Base-by-base conservation (phyloP, 2,329 filamentous ascomycete genomes). In the Coniochaeta sp. region DNA sequence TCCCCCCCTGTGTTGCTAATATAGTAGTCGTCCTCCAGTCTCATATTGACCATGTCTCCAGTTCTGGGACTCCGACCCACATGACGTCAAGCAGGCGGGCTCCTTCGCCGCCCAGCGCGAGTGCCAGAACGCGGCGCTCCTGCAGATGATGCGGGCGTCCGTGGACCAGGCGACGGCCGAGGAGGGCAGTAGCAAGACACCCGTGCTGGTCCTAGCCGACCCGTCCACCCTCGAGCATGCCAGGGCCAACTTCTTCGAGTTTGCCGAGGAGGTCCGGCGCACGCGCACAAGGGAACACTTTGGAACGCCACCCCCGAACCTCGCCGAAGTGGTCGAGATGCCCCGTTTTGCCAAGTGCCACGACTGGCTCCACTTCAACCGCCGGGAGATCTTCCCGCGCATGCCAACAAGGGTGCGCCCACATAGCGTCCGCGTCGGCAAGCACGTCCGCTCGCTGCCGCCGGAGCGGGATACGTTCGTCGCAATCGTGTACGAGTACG, bases 291-390 rank as follows among this genome's bases (percentile, higher is more conserved):
- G n/a, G 22, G 47, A 28, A n/a, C n/a, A n/a, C n/a, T n/a, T n/a
- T n/a, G n/a, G n/a, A n/a, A n/a, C n/a, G n/a, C n/a, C n/a, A n/a
- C n/a, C n/a, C n/a, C n/a, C n/a, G n/a, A n/a, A n/a, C n/a, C n/a
- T n/a, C n/a, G 16, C 19, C 11, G 50, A 43, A 24, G 47, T 8
- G 17, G 6, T 36, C 33, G 26, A 9, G 26, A 33, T 31, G 26
- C 58, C 58, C 8, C 50, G 58, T 6, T 38, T 59, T 31, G 34
- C 16, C 14, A 55, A 12, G 28, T 59, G 58, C 58, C 57, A 55
- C 24, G 58, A 50, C 58, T 59, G 58, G 58, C 31, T 56, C 6
- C 34, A 44, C 4, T 54, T 54, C 40, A 47, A 31, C 31, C 11
- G 16, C 43, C 17, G 38, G 40, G 38, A 58, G 40, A 17, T 47